Evolutionary conservation across 1,284 basidiomycete species (phyloP), one percentile per base, ranked within the genome.

Genomic region (Ceratobasidium sp.): DNA sequence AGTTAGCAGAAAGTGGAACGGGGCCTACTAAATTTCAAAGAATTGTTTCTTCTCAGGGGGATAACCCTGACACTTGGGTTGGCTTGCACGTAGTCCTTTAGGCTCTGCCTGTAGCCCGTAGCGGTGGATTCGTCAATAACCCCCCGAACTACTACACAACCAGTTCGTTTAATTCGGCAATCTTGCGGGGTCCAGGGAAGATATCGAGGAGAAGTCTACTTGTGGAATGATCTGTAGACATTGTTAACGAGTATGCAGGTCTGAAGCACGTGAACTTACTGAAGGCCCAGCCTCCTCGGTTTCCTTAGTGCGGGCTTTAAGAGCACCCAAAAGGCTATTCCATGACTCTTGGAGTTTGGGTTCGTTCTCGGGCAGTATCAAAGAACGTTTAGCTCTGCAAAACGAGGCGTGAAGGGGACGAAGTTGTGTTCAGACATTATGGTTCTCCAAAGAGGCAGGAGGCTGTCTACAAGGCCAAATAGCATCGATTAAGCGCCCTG

Each of bases 11-110:
- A 21, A 28, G n/a, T 21, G 16, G 21, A 23, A 36, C 28, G 18
- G 12, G 3, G 80, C 86, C 50, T 76, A 90, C 90, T 90, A 91
- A 39, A 90, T 84, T 76, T 87, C 81, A 80, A 89, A 91, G 79
- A 92, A 91, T 74, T 91, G 90, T 75, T 90, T 91, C 76, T 91
- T 81, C 18, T 84, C 77, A 28, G 32, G 62, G 12, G 45, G 72
- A 65, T 62, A 57, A 4, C 88, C 87, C 85, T 82, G 2, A 83
- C 83, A 50, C 83, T 81, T 0, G 88, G 86, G 78, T 91, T 91
- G 0, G 78, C 80, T 60, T 83, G 83, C 32, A 89, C 80, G 74
- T 89, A 90, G 32, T 87, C 83, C 46, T 85, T 81, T 60, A 92
- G 78, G 5, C 83, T 82, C 2, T 82, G 78, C 77, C 86, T 89